A percentile compares a stretch with the other conserved stretches of the same genome.
These are phyloP conservation scores for Oryza punctata DNA, from an alignment of 176 grass and related monocot genomes.

Conservation along the genomic window DNA sequence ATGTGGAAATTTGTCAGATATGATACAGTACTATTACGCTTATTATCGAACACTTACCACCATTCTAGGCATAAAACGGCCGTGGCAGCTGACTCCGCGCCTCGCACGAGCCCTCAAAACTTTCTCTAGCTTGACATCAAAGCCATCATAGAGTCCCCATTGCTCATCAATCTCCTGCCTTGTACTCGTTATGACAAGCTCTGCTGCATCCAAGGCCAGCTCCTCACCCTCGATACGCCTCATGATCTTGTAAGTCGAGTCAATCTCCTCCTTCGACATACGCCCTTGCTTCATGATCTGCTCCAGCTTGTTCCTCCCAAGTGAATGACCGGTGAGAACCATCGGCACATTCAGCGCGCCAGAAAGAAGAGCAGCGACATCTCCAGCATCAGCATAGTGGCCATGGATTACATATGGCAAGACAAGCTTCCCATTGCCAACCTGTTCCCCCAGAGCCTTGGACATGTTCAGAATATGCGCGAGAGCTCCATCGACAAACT, in stretches of 20 bases:
- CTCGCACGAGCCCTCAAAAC: conserved; percentile 64
- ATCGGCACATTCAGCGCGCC: conserved; percentile 92
- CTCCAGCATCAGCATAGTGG: conserved; percentile 96
- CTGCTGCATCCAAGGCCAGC: conserved; percentile 76
- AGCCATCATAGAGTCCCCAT: conserved; percentile 96
- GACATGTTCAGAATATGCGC: conserved; percentile 97
- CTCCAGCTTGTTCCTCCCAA: conserved; percentile 95
- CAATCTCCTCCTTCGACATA: conserved; percentile 77
- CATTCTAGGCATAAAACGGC: conserved; percentile 93
- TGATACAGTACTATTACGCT: not conserved
- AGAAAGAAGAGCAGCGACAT: conserved; percentile 82
- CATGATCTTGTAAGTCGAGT: conserved; percentile 95
- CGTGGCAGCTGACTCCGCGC: conserved; percentile 64
- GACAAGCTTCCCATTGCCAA: conserved; percentile 70
- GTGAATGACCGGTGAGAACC: conserved; percentile 96
- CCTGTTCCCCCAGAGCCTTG: conserved; percentile 74
- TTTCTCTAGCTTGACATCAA: conserved; percentile 86
- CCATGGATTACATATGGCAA: conserved; percentile 96
- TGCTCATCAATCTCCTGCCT: conserved; percentile 97
- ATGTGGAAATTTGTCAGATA: conserved; percentile 17
- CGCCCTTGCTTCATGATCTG: conserved; percentile 91
- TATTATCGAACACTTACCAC: conserved; percentile 56
- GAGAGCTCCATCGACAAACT: conserved; percentile 85
- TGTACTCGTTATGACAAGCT: conserved; percentile 97
- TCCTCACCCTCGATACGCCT: conserved; percentile 95